Conservation (phyloP, 108 stramenopile genomes). For the Mayamaea pseudoterrestris region DNA sequence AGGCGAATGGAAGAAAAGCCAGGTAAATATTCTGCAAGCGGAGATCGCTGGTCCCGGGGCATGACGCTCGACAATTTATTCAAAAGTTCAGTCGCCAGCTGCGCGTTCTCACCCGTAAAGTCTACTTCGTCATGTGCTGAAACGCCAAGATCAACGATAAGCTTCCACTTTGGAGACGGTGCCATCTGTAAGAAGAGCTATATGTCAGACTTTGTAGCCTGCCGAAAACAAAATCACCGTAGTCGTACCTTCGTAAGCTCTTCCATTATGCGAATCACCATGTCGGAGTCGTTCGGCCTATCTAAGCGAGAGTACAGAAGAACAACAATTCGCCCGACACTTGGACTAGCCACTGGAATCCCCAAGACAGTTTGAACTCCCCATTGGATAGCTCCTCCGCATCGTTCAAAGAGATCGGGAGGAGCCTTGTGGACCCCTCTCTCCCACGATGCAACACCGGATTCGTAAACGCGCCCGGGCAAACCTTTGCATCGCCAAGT, state of each 20-base stretch:
- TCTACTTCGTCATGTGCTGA: background rate
- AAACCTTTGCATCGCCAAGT: too few relatives aligned
- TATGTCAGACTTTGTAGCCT: background rate
- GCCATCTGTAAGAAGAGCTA: constrained; percentile 24
- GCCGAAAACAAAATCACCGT: background rate
- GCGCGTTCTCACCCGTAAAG: background rate
- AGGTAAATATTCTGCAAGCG: constrained; percentile 30
- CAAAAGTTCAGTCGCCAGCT: background rate
- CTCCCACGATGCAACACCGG: constrained; percentile 75
- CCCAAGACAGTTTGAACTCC: constrained; percentile 74
- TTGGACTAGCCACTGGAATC: constrained; percentile 67
- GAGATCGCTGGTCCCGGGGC: constrained; percentile 38
- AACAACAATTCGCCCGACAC: constrained; percentile 74
- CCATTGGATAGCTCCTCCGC: constrained; percentile 76
- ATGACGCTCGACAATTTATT: constrained; percentile 12
- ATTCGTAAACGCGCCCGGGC: constrained; percentile 71
- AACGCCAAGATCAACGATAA: constrained; percentile 69
- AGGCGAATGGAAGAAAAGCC: constrained; percentile 52
- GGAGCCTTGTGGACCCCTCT: constrained; percentile 80
- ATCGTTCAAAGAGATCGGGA: constrained; percentile 61
- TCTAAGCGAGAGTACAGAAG: constrained; percentile 68
- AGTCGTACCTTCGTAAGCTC: constrained; percentile 53
- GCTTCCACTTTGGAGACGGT: constrained; percentile 80
- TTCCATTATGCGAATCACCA: constrained; percentile 53
- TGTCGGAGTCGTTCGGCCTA: constrained; percentile 55